A percentile compares a stretch with the other conserved stretches of the same genome.
phyloP scores from a whole-genome alignment of 345 rosid species.

The Hibiscus trionum region DNA sequence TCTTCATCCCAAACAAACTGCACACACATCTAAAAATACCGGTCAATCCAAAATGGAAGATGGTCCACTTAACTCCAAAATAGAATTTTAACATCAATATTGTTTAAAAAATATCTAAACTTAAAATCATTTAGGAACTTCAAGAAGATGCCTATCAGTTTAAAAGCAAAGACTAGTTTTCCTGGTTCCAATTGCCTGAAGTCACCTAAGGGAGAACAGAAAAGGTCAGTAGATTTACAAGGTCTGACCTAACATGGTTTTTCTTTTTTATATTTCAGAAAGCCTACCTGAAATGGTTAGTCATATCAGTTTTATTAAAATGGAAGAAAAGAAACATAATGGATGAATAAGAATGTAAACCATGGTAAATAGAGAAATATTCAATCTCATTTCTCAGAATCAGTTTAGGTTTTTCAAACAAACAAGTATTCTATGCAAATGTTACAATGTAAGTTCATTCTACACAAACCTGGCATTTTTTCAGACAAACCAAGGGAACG shows the following conservation, averaged over 20 bases:
- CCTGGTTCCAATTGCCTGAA: not conserved
- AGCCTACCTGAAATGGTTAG: not conserved
- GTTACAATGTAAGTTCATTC: not conserved
- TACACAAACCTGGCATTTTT: conserved; percentile 83
- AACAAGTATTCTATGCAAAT: not conserved
- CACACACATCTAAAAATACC: too few relatives aligned
- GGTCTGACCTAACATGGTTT: not conserved
- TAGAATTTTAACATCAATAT: not conserved
- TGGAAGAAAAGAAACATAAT: not conserved
- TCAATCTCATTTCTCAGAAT: not conserved
- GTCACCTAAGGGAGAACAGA: not conserved
- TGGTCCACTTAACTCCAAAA: not conserved
- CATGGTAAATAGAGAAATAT: not conserved
- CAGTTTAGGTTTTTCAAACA: not conserved
- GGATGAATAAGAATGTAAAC: not conserved
- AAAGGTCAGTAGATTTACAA: not conserved
- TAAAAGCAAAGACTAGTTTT: not conserved
- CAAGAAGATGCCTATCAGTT: not conserved
- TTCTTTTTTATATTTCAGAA: too few relatives aligned
- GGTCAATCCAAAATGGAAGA: not conserved
- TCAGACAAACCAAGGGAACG: conserved; percentile 77
- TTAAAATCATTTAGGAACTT: not conserved
- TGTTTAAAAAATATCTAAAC: not conserved
- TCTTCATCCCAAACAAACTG: too few relatives aligned
- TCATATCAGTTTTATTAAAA: not conserved